phyloP scores from a whole-genome alignment of 2,329 filamentous ascomycete genomes.

The Albophoma yamanashiensis region DNA sequence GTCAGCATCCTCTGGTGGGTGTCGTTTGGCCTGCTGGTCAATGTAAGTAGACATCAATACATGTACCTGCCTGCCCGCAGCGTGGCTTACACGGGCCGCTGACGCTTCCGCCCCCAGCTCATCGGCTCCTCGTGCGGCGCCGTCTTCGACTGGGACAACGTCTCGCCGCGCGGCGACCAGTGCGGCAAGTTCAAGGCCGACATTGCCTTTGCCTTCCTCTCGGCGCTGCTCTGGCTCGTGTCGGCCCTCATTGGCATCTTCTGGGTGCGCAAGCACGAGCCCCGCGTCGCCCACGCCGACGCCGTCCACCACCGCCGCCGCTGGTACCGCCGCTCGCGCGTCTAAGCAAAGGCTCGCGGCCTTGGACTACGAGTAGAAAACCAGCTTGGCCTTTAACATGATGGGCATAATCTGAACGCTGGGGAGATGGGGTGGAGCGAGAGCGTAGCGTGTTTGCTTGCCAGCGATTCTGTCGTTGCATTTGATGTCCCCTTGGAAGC shows the following conservation, averaged over 20 bases:
- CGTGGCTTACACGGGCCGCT: neutral
- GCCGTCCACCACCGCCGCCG: conserved; percentile 20
- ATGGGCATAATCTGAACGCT: neutral
- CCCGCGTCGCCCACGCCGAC: conserved; percentile 21
- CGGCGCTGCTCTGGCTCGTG: conserved; percentile 59
- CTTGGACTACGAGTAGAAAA: neutral
- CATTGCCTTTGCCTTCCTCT: conserved; percentile 62
- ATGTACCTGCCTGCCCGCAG: neutral
- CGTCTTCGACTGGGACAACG: conserved; percentile 49
- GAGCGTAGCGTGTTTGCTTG: neutral
- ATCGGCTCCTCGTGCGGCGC: conserved; percentile 39
- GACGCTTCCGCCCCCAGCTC: conserved; percentile 16
- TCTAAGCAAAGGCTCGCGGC: conserved; percentile 15
- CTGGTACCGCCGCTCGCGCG: conserved; percentile 30
- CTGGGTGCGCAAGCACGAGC: conserved; percentile 35
- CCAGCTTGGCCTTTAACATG: neutral
- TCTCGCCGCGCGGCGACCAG: conserved; percentile 34
- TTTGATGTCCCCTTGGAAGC: neutral
- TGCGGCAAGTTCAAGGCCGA: conserved; percentile 62
- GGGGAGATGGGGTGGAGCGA: neutral
- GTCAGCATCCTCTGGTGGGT: conserved; percentile 62
- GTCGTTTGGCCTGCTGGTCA: conserved; percentile 54
- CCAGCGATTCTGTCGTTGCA: neutral
- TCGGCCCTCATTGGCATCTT: conserved; percentile 48
- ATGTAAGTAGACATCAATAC: conserved; percentile 35